phyloP scores from a whole-genome alignment of 441 rosid species.

The Populus trichocarpa region DNA sequence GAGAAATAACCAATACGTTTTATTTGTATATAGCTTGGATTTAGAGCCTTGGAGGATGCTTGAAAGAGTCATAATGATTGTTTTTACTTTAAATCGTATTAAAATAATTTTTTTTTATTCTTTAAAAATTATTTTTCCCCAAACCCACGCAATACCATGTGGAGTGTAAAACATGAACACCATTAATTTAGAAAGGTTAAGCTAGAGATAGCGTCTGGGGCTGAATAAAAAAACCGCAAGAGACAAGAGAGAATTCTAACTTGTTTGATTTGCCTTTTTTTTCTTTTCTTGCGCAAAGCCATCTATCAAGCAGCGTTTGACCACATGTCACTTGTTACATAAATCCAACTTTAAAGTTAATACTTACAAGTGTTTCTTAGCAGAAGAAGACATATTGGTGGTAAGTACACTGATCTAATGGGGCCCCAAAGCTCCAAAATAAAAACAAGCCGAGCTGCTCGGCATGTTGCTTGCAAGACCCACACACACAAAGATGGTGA shows the following conservation, averaged over 20 bases:
- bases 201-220: not conserved
- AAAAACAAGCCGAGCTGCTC: not conserved
- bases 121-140: too few relatives aligned
- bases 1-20: too few relatives aligned
- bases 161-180: not conserved
- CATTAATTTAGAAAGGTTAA: not conserved
- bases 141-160: too few relatives aligned
- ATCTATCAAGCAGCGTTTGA: not conserved
- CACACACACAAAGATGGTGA: not conserved
- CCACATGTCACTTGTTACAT: too few relatives aligned
- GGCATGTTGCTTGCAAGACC: too few relatives aligned
- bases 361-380: too few relatives aligned
- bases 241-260: not conserved
- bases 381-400: not conserved
- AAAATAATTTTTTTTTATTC: too few relatives aligned
- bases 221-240: not conserved
- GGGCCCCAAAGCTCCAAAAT: not conserved
- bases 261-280: not conserved
- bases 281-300: not conserved
- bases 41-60: too few relatives aligned
- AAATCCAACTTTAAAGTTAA: too few relatives aligned
- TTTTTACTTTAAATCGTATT: too few relatives aligned
- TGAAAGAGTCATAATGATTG: too few relatives aligned
- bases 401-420: not conserved
- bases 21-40: too few relatives aligned